Base-by-base conservation (phyloP, 495 filamentous ascomycete species). In the Endocarpon pusillum region DNA sequence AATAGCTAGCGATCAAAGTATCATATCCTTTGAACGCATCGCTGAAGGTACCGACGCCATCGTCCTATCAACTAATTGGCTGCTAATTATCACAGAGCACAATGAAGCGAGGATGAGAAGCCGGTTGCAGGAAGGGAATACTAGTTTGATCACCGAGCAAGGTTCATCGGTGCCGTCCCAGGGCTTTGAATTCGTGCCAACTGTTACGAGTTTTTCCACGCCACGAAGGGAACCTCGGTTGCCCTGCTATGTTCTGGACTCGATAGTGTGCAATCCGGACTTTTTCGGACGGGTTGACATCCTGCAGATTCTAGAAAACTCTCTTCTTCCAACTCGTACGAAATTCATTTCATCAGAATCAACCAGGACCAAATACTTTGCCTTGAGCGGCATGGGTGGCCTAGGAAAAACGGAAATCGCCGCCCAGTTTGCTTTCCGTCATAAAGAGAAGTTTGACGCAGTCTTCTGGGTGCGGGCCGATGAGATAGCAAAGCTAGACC, bases 321-420 rank as follows among this genome's bases (percentile, higher is more conserved):
- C 41, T 18, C 42, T 44, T 12, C 29, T 57, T 11, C 41, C 47
- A 21, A 36, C 47, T 10, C 38, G 43, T 22, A 35, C 23, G 5
- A 30, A 20, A 34, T 36, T 40, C 15, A 38, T 34, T 19, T 37
- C 42, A 23, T 42, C 34, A 17, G 23, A 37, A 5, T 35, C 19
- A 34, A 22, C 24, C 24, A 16, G 20, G 27, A 30, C 15, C 43
- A 46, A 32, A 17, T 15, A n/a, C 28, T 50, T 57, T 37, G 54
- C 43, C 9, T 36, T 61, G 6, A 55, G 47, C 34, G 56, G 53
- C 9, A 36, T 55, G 20, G 57, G 59, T 1, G 58, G 58, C 1
- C 44, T 62, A 19, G 57, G 59, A 10, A 63, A 63, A 37, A 60
- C 57, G 34, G 37, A 51, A 37, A 50, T 57, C 22, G 59, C 58